Evolutionary conservation across 75 land plant species (phyloP), one percentile per base, ranked within the genome.

Genomic region (Pseudotsuga menziesii): DNA sequence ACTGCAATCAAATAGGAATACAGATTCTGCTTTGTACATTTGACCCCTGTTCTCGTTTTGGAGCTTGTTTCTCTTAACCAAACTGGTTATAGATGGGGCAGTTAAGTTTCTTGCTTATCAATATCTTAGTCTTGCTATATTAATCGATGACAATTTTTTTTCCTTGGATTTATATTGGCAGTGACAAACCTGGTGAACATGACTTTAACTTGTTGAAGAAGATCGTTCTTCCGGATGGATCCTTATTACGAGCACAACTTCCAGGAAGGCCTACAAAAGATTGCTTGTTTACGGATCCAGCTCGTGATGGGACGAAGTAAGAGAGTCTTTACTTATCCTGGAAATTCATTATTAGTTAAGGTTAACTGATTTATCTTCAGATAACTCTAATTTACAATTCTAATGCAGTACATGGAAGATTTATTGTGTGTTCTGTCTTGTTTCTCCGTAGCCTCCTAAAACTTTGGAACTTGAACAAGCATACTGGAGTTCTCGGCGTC

Each of bases 221-320:
- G 79, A 82, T 93, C 58, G 95, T 93, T 26, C 83, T 93, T 70
- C 89, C 90, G 60, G 92, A 93, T 85, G 96, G 96, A 39, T 85
- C 89, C n/a, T 80, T 91, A 61, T 77, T 93, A 76, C 86, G 96
- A 77, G 96, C 96, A 66, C 86, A 87, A 75, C 84, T 91, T 73
- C 96, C 96, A 12, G 96, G 96, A 69, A 83, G 93, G 61, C 96
- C 96, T 17, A 89, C 96, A 36, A 85, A 89, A 63, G 96, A 93
- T 58, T 91, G 93, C 85, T 84, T 93, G 55, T 93, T 93, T 74
- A 57, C 88, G 22, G 96, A 93, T 81, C 93, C 96, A 64, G 84
- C 91, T 41, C 86, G 93, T 77, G 96, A 93, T 83, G 92, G 90
- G 48, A 85, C 80, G 60, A 92, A 89, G 95, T 88, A 29, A 29